phyloP scores from a whole-genome alignment of 441 rosid genomes.

The Adansonia madagascariensis region DNA sequence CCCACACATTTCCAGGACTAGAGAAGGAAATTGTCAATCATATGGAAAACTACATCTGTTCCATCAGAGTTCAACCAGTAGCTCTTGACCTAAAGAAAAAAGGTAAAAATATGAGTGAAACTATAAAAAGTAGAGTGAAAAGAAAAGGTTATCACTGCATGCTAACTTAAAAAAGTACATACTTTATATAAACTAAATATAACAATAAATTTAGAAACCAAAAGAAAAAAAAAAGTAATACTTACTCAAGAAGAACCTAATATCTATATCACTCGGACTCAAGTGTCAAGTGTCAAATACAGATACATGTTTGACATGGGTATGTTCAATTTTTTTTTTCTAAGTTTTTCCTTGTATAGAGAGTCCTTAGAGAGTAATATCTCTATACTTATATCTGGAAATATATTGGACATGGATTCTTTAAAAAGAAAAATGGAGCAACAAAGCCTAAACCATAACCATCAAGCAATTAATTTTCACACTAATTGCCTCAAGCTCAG shows the following conservation, averaged over 20 bases:
- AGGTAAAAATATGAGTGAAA: slow-evolving; percentile 18
- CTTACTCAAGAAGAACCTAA: background rate
- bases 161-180: background rate
- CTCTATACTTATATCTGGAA: no score
- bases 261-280: no score
- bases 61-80: slow-evolving; percentile 93
- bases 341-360: no score
- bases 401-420: no score
- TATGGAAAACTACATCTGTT: slow-evolving; percentile 83
- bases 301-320: no score
- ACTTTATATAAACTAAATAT: background rate
- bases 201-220: background rate
- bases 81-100: slow-evolving; percentile 67
- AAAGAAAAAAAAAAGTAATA: background rate
- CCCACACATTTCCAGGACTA: slow-evolving; percentile 38
- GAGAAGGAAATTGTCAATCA: slow-evolving; percentile 83
- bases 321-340: no score
- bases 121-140: background rate
- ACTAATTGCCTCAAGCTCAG: background rate
- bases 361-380: no score
- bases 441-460: background rate
- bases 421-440: no score
- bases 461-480: slow-evolving; percentile 4
- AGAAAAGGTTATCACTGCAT: background rate
- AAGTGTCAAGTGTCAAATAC: no score